These are phyloP conservation scores for Craspedostauros australis DNA, from an alignment of 108 stramenopile species.

Conservation along the genomic window DNA sequence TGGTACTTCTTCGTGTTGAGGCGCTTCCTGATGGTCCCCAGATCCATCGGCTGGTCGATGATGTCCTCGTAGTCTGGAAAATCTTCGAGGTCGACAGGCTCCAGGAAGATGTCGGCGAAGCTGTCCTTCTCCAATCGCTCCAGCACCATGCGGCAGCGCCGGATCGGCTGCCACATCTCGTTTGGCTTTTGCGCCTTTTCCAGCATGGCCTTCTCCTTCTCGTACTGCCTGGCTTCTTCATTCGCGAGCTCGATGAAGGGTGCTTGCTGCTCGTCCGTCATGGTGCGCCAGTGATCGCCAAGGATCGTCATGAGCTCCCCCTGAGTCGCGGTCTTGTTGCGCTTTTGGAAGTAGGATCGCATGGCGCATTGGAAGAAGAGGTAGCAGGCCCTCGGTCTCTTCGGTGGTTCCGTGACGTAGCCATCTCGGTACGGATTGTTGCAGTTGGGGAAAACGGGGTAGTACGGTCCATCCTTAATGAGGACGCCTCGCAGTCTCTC, in stretches of 20 bases:
- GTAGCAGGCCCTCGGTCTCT: conserved; percentile 79
- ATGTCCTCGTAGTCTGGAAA: conserved; percentile 83
- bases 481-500: conserved; percentile 49
- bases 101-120: conserved; percentile 81
- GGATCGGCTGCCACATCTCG: conserved; percentile 83
- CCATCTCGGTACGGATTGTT: conserved; percentile 89
- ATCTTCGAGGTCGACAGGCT: conserved; percentile 71
- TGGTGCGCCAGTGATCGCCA: conserved; percentile 61
- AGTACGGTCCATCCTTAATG: conserved; percentile 64
- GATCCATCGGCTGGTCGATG: conserved; percentile 87
- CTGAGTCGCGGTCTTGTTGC: conserved; percentile 47
- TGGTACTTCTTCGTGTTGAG: conserved; percentile 56
- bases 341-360: conserved; percentile 61
- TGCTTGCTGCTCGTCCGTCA: conserved; percentile 63
- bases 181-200: conserved; percentile 78
- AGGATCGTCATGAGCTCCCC: conserved; percentile 70
- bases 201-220: conserved; percentile 57
- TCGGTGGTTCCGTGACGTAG: conserved; percentile 80
- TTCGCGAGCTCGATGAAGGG: conserved; percentile 69
- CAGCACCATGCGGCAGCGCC: conserved; percentile 72
- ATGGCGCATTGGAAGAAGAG: conserved; percentile 74
- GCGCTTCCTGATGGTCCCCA: conserved; percentile 67
- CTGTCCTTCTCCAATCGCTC: conserved; percentile 55
- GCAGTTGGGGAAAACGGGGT: conserved; percentile 56
- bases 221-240: conserved; percentile 67